phyloP scores from a whole-genome alignment of 2,329 filamentous ascomycete genomes.

The Phialophora tarda region DNA sequence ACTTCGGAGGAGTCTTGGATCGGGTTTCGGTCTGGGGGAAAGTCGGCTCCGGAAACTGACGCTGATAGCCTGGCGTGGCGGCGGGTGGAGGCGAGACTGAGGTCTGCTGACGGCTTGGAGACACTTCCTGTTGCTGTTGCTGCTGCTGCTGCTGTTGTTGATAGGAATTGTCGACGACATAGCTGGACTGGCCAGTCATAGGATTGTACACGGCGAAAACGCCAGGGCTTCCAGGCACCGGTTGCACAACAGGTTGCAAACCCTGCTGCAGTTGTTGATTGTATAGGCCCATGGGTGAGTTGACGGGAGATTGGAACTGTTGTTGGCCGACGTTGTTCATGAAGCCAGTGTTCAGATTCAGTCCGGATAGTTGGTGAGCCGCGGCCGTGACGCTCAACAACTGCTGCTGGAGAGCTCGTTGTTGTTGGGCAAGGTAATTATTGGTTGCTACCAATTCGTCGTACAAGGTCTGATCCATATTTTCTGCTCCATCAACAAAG shows the following conservation, averaged over 20 bases:
- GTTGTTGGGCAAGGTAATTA: constrained; percentile 88
- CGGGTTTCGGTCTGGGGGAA: constrained; percentile 57
- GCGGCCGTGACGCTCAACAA: constrained; percentile 81
- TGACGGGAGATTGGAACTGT: constrained; percentile 59
- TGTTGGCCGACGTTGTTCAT: constrained; percentile 53
- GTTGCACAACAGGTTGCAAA: constrained; percentile 67
- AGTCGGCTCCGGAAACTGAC: constrained; percentile 78
- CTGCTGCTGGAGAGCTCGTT: constrained; percentile 93
- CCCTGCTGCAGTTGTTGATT: constrained; percentile 71
- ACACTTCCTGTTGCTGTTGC: constrained; percentile 38
- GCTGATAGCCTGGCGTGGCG: constrained; percentile 68
- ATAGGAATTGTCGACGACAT: constrained; percentile 73
- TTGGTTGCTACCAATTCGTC: constrained; percentile 91
- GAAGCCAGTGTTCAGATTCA: constrained; percentile 65
- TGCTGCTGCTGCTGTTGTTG: constrained; percentile 53
- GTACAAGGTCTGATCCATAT: constrained; percentile 84
- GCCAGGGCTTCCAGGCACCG: constrained; percentile 72
- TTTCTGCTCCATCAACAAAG: constrained; percentile 70
- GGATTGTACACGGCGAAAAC: constrained; percentile 85
- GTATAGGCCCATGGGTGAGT: constrained; percentile 64
- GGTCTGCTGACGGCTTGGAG: constrained; percentile 25
- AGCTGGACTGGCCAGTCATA: constrained; percentile 80
- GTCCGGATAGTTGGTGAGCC: constrained; percentile 78
- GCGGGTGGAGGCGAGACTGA: constrained; percentile 51
- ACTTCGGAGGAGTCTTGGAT: constrained; percentile 67